Conservation (phyloP, 202 grass and related monocot genomes). For the Schoenoplectus triqueter region DNA sequence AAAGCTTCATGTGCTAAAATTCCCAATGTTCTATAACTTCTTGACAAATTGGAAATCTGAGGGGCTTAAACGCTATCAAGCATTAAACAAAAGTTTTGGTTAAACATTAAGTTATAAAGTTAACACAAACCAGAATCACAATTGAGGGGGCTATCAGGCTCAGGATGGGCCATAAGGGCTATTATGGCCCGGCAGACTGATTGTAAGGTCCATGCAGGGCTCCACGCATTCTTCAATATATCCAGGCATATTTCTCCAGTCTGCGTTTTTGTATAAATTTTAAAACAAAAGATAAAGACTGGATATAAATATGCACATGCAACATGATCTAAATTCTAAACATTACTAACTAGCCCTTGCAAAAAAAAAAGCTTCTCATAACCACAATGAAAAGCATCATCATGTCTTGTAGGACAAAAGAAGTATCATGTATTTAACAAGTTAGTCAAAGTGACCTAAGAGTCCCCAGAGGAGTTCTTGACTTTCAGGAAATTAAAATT, state of each 20-base stretch:
- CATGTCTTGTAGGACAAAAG: too few species aligned
- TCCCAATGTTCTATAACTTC: conserved; percentile 9
- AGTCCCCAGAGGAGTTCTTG: neutral
- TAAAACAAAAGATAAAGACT: conserved; percentile 14
- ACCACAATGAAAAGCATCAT: neutral
- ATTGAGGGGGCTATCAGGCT: conserved; percentile 94
- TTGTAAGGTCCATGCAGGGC: conserved; percentile 95
- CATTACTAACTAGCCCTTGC: too few species aligned
- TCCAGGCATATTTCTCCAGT: conserved; percentile 98
- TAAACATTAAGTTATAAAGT: neutral
- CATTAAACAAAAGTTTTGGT: neutral
- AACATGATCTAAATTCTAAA: neutral
- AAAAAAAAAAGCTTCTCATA: neutral
- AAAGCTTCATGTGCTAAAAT: neutral
- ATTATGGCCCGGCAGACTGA: conserved; percentile 98
- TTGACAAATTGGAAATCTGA: neutral
- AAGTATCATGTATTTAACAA: neutral
- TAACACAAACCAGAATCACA: conserved; percentile 83
- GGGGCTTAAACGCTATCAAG: neutral
- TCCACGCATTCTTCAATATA: conserved; percentile 99
- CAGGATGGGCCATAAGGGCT: conserved; percentile 96
- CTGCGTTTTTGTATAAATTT: conserved; percentile 41
- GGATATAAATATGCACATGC: neutral
- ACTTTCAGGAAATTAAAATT: neutral
- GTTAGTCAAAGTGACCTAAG: neutral